Base-by-base conservation (phyloP, 176 grass and related monocot species). In the Canna indica region DNA sequence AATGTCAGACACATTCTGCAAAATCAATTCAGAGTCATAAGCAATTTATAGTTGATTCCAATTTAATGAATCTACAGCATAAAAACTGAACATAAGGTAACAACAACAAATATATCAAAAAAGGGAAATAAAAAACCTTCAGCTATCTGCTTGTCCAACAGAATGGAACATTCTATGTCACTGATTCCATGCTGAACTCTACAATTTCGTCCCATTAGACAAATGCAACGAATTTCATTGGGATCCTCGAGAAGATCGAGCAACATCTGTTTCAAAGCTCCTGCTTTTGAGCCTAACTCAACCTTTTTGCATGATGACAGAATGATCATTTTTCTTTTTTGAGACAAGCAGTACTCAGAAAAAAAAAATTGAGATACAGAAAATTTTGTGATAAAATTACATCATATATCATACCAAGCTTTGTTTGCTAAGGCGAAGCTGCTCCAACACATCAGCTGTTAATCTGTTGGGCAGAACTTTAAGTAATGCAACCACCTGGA, bases 371-470 rank as follows among this genome's bases (percentile, higher is more conserved):
- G 24, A 29, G 0, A 81, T 71, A 81, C 15, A 59, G 24, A 30
- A 14, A 36, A 0, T 27, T 17, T 64, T 33, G 13, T 33, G 15
- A 1, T n/a, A n/a, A n/a, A n/a, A n/a, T n/a, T n/a, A 69, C 11
- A 46, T 5, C 14, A 28, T 27, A 20, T 66, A 60, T 35, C 33
- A 80, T 90, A 97, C 94, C 88, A 97, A 74, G 17, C 76, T 74
- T 79, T 97, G 94, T 90, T 97, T 97, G 73, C 86, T 92, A 64
- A 92, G 84, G 48, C 94, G 94, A 83, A 97, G 94, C 73, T 93
- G 82, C 82, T 97, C 94, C 74, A 97, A 72, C 50, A 87, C 86
- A 79, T 97, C 86, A 83, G 82, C 94, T 52, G 94, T 97, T 75
- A 97, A 75, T 36, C 82, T 77, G 81, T 93, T 97, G 68, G 94